These are phyloP conservation scores for Metschnikowia anglica DNA, from an alignment of 805 yeast species.

Conservation along the genomic window DNA sequence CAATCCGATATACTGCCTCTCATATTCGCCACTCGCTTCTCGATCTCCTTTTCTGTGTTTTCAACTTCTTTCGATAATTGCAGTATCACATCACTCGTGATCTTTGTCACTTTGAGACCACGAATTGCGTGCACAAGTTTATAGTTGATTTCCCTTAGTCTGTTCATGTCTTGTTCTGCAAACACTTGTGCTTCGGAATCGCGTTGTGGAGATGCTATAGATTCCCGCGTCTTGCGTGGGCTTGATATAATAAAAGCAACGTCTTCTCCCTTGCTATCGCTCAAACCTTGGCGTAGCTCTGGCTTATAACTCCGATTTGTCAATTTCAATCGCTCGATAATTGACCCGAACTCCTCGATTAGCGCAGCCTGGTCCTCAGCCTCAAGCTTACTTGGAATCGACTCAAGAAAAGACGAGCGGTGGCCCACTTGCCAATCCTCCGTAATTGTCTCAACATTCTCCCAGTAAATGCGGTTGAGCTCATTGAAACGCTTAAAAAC, in stretches of 20 bases:
- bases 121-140: conserved; percentile 37
- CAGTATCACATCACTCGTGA: conserved; percentile 31
- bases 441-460: conserved; percentile 32
- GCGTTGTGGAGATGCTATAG: neutral
- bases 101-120: conserved; percentile 35
- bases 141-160: conserved; percentile 38
- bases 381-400: conserved; percentile 32
- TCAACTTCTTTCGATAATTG: conserved; percentile 28
- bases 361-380: conserved; percentile 32
- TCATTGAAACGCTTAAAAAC: conserved; percentile 33
- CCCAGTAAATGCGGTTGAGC: conserved; percentile 27
- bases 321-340: conserved; percentile 23
- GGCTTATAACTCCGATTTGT: conserved; percentile 14
- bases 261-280: conserved; percentile 8
- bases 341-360: conserved; percentile 32
- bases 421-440: conserved; percentile 16
- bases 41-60: conserved; percentile 27
- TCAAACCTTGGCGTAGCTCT: conserved; percentile 8
- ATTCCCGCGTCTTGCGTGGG: conserved; percentile 16
- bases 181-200: neutral
- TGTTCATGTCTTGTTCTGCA: conserved; percentile 23
- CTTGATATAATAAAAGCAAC: conserved; percentile 22
- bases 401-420: conserved; percentile 18
- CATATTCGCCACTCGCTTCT: conserved; percentile 26
- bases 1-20: conserved; percentile 25